Percentiles rank a stretch among this genome's conserved stretches.
Conservation (phyloP, 192 early-diverging fungal genomes). For the Neocallimastix lanati region DNA sequence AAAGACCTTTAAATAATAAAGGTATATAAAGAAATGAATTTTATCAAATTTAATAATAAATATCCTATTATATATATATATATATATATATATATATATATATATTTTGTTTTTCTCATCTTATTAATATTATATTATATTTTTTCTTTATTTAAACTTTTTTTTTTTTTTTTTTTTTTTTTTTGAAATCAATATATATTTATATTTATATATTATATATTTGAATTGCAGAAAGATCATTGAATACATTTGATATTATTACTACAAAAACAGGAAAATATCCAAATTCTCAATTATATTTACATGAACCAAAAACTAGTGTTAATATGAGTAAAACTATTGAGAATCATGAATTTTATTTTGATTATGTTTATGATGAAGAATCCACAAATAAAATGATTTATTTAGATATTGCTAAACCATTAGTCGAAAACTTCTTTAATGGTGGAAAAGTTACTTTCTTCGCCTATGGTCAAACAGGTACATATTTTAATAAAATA, state of each 20-base stretch:
- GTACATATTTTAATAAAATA: no score
- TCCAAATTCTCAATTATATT: conserved; percentile 13
- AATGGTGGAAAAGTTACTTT: conserved; percentile 13
- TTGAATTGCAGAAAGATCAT: conserved; percentile 1
- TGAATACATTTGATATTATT: conserved; percentile 12
- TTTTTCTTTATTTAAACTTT: no score
- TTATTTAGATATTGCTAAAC: conserved; percentile 4
- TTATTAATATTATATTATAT: no score
- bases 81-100: no score
- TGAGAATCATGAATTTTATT: background rate
- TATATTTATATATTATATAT: no score
- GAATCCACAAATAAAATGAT: conserved; percentile 9
- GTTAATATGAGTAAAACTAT: background rate
- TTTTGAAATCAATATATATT: no score
- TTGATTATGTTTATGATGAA: background rate
- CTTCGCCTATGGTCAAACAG: conserved; percentile 16
- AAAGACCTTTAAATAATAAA: background rate
- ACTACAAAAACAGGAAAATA: conserved; percentile 10
- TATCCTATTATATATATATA: no score
- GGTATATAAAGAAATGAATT: no score
- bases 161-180: no score
- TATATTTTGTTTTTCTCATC: no score
- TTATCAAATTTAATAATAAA: no score
- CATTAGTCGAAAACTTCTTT: conserved; percentile 10
- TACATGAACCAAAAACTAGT: conserved; percentile 19